Base-by-base conservation (phyloP, 2,329 filamentous ascomycete genomes). In the Cryphonectria naterciae region DNA sequence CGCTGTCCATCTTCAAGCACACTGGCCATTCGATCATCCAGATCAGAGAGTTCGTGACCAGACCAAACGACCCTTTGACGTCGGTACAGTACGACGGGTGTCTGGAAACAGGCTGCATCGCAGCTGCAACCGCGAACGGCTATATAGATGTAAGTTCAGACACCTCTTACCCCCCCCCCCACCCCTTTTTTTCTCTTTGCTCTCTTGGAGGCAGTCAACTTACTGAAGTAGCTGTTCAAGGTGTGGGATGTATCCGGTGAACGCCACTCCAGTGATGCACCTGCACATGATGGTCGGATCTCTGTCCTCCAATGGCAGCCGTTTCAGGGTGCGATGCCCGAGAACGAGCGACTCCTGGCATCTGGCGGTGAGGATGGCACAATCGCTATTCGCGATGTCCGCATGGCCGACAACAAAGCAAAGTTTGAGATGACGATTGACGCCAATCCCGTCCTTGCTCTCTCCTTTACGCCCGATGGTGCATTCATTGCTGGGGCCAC, bases 391-490 rank as follows among this genome's bases (percentile, higher is more conserved):
- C 91, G 88, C 87, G 89, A 91, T 74, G 87, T 85, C 3, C 83
- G 86, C 64, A 83, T 82, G 52, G 78, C 84, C 1, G 87, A 89
- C 68, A 84, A 82, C 73, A 89, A 87, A 74, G 81, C 87, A 0
- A 88, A 86, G 72, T 87, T 85, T 73, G 88, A 87, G 68, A 85
- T 91, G 80, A 90, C 86, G 0, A 90, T 91, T 86, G 84, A 85
- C 25, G 79, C 77, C 37, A 82, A 83, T 1, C 84, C 87, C 10
- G 86, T 91, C 61, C 85, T 89, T 56, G 85, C 86, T 35, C 81
- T 91, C 2, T 84, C 89, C 1, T 91, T 91, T 72, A 90, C 88
- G 0, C 89, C 89, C 0, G 88, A 91, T 72, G 89, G 89, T 1
- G 85, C 85, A 28, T 90, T 89, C 74, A 85, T 91, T 67, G 89